These are phyloP conservation scores for Termitomyces titanicus DNA, from an alignment of 768 basidiomycete genomes.

Conservation along the genomic window DNA sequence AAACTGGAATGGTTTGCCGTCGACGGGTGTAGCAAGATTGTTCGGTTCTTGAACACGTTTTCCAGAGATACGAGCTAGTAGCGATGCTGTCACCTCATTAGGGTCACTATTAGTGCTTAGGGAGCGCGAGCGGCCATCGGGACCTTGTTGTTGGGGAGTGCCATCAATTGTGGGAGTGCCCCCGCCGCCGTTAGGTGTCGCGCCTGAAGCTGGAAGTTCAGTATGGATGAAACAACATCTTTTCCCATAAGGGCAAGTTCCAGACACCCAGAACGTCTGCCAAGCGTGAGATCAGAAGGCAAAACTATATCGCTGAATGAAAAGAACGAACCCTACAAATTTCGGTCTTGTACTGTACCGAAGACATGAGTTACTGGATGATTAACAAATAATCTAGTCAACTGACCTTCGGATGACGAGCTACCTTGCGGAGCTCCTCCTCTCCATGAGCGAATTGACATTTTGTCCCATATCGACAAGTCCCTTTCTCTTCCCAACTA, in stretches of 20 bases:
- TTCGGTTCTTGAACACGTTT: slow-evolving; percentile 54
- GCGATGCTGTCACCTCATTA: slow-evolving; percentile 65
- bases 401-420: slow-evolving; percentile 83
- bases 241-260: slow-evolving; percentile 90
- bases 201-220: slow-evolving; percentile 66
- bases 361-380: slow-evolving; percentile 14
- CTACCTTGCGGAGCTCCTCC: slow-evolving; percentile 80
- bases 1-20: slow-evolving; percentile 52
- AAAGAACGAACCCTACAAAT: slow-evolving; percentile 70
- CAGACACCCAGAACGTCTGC: slow-evolving; percentile 92
- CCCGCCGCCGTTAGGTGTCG: slow-evolving; percentile 35
- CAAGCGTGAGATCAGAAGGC: slow-evolving; percentile 8
- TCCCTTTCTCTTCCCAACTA: slow-evolving; percentile 91
- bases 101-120: slow-evolving; percentile 77
- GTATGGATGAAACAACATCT: slow-evolving; percentile 94
- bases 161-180: slow-evolving; percentile 33
- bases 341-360: slow-evolving; percentile 82
- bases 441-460: slow-evolving; percentile 95
- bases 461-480: slow-evolving; percentile 82
- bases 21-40: slow-evolving; percentile 49
- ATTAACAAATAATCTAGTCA: slow-evolving; percentile 1
- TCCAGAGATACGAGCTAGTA: slow-evolving; percentile 73
- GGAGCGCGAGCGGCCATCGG: slow-evolving; percentile 62
- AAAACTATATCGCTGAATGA: slow-evolving; percentile 18
- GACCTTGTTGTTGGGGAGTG: slow-evolving; percentile 45